Evolutionary conservation across 1,139 yeast species (phyloP), one percentile per base, ranked within the genome.

Genomic region (Kodamaea derodonti): DNA sequence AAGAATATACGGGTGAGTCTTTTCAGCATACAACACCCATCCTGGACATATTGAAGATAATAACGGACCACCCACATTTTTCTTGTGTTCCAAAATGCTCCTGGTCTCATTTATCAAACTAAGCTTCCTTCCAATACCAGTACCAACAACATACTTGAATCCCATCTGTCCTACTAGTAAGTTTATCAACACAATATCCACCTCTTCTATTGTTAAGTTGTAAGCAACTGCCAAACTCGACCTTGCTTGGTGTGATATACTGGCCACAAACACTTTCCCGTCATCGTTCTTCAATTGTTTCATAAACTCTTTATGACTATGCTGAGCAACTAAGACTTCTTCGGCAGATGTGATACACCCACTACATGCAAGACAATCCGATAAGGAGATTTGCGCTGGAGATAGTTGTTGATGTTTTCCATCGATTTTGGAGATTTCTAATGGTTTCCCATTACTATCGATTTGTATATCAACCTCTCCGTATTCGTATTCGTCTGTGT

Each of bases 311-410:
- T 75, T 76, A 50, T 90, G 95, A 24, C 95, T 85, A 57, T 92
- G 98, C 47, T 87, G 82, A 3, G 95, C 87, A 28, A 92, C 85
- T 34, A 92, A 64, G 14, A 92, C 90, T 46, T 90, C 95, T 54
- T 92, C 99, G 11, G 97, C 95, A 9, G 95, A 85, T 0, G 98
- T 92, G 41, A 92, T 88, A 58, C 99, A 92, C 2, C 99, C 99
- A 3, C 95, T 81, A 52, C 99, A 92, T 0, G 98, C 98, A 34
- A 92, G 66, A 59, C 99, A 92, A 64, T 92, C 99, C 8, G 90
- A 80, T 30, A 92, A 62, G 2, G 95, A 84, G 34, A 92, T 92
- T 48, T 85, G 92, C 0, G 97, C 98, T 31, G 90, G 83, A 24
- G 82, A 73, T 7, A 88, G 67, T 29, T 66, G 66, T 16, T 57